Base-by-base conservation (phyloP, 169 alveolate species). In the Plasmodium gonderi region DNA sequence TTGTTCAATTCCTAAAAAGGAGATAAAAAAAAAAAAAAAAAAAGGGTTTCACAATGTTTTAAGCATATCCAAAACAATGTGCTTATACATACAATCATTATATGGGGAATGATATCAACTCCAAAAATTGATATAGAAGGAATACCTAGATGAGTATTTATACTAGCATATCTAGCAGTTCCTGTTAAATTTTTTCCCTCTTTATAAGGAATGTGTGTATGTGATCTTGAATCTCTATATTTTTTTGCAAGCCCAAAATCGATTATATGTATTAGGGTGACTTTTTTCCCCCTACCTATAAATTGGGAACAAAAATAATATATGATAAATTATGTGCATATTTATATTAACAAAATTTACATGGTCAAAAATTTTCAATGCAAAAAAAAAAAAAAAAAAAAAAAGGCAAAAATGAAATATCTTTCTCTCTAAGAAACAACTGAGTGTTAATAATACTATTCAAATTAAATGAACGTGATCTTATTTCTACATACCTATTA, bases 111-210 rank as follows among this genome's bases (percentile, higher is more conserved):
- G n/a, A n/a, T n/a, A n/a, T n/a, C n/a, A n/a, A n/a, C n/a, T n/a
- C n/a, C n/a, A n/a, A n/a, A n/a, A n/a, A n/a, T 8, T 68, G 8
- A 3, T 11, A 69, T 14, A 31, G 36, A 54, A 33, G 44, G 26
- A 29, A n/a, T 31, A 85, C 99, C 99, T 96, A 99, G 94, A 96
- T 99, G 99, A 20, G 99, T 98, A 95, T 98, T 98, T 45, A 99
- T 97, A 33, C 99, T 97, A 11, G 99, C 99, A 91, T 99, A 99
- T 65, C 99, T 96, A 33, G 99, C 99, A 8, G 99, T 99, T 9
- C 99, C 99, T 38, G 99, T 99, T 47, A 99, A 97, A 90, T 98
- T 97, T 94, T 98, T 98, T 44, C 99, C 99, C 92, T 98, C 99
- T 54, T 99, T 97, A 95, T 98, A 99, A 26, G 99, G 99, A 72